phyloP scores from a whole-genome alignment of 2,329 filamentous ascomycete genomes.

The Hymenoscyphus infarciens region DNA sequence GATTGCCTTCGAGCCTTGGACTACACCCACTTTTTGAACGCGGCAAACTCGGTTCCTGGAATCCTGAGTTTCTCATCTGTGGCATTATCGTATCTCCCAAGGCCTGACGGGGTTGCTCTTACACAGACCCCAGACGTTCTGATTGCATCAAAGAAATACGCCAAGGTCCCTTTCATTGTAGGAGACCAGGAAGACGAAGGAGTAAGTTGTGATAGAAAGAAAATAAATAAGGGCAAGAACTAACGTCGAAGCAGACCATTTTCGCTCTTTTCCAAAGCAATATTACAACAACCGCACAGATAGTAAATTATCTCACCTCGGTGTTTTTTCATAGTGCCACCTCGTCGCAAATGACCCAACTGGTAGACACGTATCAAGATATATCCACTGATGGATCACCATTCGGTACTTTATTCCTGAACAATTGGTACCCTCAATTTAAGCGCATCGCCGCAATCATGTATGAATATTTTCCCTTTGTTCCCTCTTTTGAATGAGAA shows the following conservation, averaged over 20 bases:
- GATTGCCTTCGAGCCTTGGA: conserved; percentile 60
- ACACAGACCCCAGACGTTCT: conserved; percentile 60
- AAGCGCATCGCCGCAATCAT: conserved; percentile 73
- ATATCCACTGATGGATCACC: conserved; percentile 54
- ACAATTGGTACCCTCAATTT: conserved; percentile 72
- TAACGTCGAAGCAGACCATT: conserved; percentile 46
- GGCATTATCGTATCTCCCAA: conserved; percentile 66
- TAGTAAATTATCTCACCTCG: conserved; percentile 58
- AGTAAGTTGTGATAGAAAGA: conserved; percentile 33
- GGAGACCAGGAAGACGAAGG: conserved; percentile 79
- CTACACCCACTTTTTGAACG: conserved; percentile 59
- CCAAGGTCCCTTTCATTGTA: conserved; percentile 59
- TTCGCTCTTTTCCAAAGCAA: conserved; percentile 69
- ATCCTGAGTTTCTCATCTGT: conserved; percentile 65
- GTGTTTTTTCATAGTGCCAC: conserved; percentile 59
- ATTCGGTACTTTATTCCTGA: conserved; percentile 64
- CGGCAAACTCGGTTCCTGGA: conserved; percentile 66
- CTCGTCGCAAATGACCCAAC: conserved; percentile 45
- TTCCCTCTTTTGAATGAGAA: too few relatives aligned
- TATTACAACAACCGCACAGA: conserved; percentile 55
- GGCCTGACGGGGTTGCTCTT: conserved; percentile 63
- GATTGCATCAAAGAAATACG: conserved; percentile 49
- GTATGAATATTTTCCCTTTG: too few relatives aligned
- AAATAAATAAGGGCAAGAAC: neutral
- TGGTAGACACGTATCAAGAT: conserved; percentile 63